Evolutionary conservation across 2,329 filamentous ascomycete species (phyloP).

Genomic region (Arthrobotrys sphaeroides): DNA sequence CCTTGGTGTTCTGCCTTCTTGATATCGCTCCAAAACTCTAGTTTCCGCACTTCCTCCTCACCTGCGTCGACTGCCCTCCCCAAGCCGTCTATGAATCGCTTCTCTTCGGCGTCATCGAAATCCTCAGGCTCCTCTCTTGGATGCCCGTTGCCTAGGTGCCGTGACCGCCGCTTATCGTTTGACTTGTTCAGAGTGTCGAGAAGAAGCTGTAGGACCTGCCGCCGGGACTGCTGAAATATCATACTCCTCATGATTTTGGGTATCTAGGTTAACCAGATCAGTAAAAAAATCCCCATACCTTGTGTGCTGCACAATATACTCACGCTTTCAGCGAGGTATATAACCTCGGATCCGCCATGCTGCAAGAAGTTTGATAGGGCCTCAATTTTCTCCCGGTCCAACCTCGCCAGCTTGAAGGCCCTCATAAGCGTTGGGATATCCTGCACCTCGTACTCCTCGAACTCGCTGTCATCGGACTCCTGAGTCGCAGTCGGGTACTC

Average conservation of each 20-base stretch:
- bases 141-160: slow-evolving; percentile 56
- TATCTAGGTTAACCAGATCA: slow-evolving; percentile 66
- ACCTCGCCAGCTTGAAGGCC: slow-evolving; percentile 73
- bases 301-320: slow-evolving; percentile 20
- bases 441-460: slow-evolving; percentile 70
- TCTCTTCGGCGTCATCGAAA: slow-evolving; percentile 60
- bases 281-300: neutral
- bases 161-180: slow-evolving; percentile 51
- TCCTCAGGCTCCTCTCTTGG: slow-evolving; percentile 61
- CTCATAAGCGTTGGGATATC: slow-evolving; percentile 76
- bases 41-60: slow-evolving; percentile 78
- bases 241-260: slow-evolving; percentile 86
- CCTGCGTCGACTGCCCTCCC: slow-evolving; percentile 77
- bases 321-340: slow-evolving; percentile 74
- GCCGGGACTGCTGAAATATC: slow-evolving; percentile 86
- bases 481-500: slow-evolving; percentile 46
- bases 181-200: slow-evolving; percentile 68
- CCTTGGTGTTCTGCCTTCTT: slow-evolving; percentile 65
- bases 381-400: slow-evolving; percentile 92
- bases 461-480: slow-evolving; percentile 61
- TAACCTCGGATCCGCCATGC: slow-evolving; percentile 77
- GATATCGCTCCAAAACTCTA: slow-evolving; percentile 90
- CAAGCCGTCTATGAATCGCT: slow-evolving; percentile 72
- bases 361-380: slow-evolving; percentile 83
- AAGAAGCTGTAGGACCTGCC: slow-evolving; percentile 76